Conservation (phyloP, 176 grass and related monocot genomes). For the Elymus sibiricus region DNA sequence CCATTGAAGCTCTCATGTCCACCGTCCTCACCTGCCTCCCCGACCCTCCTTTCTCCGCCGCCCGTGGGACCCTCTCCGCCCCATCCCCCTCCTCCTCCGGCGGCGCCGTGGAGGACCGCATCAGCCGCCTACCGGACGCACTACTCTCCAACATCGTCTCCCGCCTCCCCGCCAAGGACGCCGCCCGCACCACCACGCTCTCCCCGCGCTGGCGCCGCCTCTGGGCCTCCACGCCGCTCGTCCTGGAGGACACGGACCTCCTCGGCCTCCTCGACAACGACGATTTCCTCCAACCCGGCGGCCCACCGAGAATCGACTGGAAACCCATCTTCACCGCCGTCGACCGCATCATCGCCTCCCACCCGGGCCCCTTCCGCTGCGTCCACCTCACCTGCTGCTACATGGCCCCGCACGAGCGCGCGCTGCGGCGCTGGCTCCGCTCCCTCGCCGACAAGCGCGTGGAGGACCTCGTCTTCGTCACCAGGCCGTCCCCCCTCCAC, state of each 20-base stretch:
- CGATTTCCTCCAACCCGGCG: not conserved
- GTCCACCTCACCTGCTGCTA: not conserved
- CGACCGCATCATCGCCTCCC: not conserved
- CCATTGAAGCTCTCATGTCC: not conserved
- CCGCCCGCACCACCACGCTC: constrained; percentile 3
- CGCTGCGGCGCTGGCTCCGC: not conserved
- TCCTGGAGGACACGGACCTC: constrained; percentile 21
- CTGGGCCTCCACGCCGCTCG: constrained; percentile 13
- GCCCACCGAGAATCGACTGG: not conserved
- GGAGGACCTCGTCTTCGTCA: not conserved
- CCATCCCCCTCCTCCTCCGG: not conserved
- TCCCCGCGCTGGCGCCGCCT: constrained; percentile 22
- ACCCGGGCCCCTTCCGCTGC: constrained; percentile 23
- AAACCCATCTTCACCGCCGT: not conserved
- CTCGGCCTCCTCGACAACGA: not conserved
- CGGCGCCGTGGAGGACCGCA: not conserved
- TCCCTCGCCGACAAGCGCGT: not conserved
- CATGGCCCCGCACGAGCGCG: not conserved
- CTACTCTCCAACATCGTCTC: not conserved
- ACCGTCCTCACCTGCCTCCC: not conserved
- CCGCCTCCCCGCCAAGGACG: constrained; percentile 11
- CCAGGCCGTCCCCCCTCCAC: not conserved
- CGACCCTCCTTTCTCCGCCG: not conserved
- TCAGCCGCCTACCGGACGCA: not conserved
- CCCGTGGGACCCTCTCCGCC: not conserved